Evolutionary conservation across 1,139 yeast genomes (phyloP).

Genomic region (Magnusiomyces ingens): DNA sequence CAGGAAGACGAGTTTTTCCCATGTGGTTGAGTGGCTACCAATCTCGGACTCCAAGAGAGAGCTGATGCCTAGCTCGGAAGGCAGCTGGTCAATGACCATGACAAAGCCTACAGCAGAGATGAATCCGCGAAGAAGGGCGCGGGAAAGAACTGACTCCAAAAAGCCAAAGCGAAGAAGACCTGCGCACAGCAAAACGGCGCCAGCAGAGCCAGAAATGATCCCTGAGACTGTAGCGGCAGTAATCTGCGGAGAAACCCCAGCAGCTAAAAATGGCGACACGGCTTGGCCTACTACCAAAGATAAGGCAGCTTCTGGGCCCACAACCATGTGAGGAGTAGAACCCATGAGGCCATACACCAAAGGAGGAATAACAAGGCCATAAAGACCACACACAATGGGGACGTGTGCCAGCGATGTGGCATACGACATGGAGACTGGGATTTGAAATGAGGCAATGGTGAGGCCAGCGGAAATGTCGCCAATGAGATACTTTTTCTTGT

Average conservation of each 20-base stretch:
- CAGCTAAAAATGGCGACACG: conserved; percentile 45
- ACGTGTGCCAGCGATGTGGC: conserved; percentile 89
- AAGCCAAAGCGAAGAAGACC: conserved; percentile 85
- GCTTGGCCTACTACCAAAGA: conserved; percentile 89
- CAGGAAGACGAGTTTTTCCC: conserved; percentile 60
- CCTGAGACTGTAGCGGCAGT: conserved; percentile 64
- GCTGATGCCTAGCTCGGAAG: conserved; percentile 64
- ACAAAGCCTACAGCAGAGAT: conserved; percentile 90
- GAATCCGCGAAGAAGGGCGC: conserved; percentile 79
- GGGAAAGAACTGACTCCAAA: conserved; percentile 77
- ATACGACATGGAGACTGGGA: conserved; percentile 82
- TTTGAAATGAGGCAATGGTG: conserved; percentile 84
- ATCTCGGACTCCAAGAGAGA: conserved; percentile 37
- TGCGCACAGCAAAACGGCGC: conserved; percentile 63
- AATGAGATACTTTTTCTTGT: conserved; percentile 44
- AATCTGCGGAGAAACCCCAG: conserved; percentile 32
- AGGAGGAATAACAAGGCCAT: conserved; percentile 79
- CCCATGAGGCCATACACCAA: conserved; percentile 77
- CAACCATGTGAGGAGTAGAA: conserved; percentile 92
- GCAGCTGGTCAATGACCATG: conserved; percentile 72
- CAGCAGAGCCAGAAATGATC: conserved; percentile 69
- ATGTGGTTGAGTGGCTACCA: conserved; percentile 67
- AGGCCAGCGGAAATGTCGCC: conserved; percentile 84
- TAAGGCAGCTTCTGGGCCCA: conserved; percentile 95
- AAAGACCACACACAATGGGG: conserved; percentile 79